Percentiles rank a stretch among this genome's conserved stretches.
Conservation (phyloP, 257 asterid species). For the Datura wrightii region DNA sequence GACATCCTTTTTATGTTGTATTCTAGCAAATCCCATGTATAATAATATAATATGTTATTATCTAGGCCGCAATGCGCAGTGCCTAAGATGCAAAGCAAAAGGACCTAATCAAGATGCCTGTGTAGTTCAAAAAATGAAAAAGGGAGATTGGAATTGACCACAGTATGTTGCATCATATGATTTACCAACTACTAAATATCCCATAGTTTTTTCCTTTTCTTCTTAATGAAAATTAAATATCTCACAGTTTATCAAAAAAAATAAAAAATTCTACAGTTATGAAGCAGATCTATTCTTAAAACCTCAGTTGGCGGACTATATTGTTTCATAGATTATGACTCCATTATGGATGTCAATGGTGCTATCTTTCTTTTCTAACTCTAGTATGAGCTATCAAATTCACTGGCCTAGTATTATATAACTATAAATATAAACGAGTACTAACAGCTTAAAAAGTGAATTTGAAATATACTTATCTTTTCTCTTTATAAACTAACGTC, state of each 20-base stretch:
- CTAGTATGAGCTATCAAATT: not conserved
- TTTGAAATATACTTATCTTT: not conserved
- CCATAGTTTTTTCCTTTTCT: not conserved
- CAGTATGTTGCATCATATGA: conserved; percentile 51
- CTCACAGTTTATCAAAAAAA: no score
- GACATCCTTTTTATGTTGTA: no score
- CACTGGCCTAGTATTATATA: not conserved
- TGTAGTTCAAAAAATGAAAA: conserved; percentile 54
- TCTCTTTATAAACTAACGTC: conserved; percentile 15
- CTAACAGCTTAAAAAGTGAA: conserved; percentile 20
- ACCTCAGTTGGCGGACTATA: not conserved
- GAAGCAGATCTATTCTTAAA: not conserved
- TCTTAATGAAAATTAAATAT: not conserved
- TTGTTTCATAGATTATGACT: not conserved
- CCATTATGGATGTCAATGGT: not conserved
- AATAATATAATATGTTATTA: no score
- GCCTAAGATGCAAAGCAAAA: conserved; percentile 63
- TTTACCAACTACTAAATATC: not conserved
- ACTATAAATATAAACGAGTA: not conserved
- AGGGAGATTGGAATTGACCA: conserved; percentile 86
- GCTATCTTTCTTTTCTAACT: not conserved
- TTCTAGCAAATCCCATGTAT: no score
- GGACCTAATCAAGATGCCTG: conserved; percentile 48
- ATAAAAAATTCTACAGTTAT: no score
- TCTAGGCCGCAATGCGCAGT: conserved; percentile 60